A percentile compares a stretch with the other conserved stretches of the same genome.
Evolutionary conservation across 108 stramenopile genomes (phyloP).

Genomic region (Schizochytrium sp.): DNA sequence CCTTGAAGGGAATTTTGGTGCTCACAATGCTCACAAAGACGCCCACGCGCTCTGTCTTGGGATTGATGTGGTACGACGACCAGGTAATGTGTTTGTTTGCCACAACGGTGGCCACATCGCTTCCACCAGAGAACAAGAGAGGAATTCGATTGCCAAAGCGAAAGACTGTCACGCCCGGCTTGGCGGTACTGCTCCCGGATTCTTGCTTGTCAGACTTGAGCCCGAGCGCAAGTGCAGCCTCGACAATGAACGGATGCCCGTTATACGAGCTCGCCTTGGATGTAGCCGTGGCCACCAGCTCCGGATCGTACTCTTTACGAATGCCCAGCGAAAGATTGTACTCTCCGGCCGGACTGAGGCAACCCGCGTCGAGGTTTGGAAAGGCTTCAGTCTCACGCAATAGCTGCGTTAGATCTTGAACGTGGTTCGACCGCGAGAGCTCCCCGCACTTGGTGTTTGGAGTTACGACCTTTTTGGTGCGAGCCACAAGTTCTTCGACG

Average conservation of each 20-base stretch:
- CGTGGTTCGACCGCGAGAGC: slow-evolving; percentile 57
- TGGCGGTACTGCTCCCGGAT: background rate
- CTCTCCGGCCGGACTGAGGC: slow-evolving; percentile 83
- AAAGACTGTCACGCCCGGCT: slow-evolving; percentile 81
- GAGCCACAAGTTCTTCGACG: slow-evolving; percentile 19
- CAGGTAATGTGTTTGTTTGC: slow-evolving; percentile 71
- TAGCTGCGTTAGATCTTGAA: slow-evolving; percentile 60
- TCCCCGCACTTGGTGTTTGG: slow-evolving; percentile 18
- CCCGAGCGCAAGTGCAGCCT: slow-evolving; percentile 88
- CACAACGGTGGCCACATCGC: slow-evolving; percentile 81
- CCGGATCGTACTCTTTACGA: slow-evolving; percentile 78
- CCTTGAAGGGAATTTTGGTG: slow-evolving; percentile 95
- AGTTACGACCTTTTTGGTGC: slow-evolving; percentile 45
- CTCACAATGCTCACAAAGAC: slow-evolving; percentile 88
- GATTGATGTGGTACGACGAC: slow-evolving; percentile 85
- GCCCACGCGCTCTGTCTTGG: slow-evolving; percentile 78
- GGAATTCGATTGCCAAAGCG: slow-evolving; percentile 97
- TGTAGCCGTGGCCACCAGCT: slow-evolving; percentile 66
- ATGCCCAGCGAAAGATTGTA: slow-evolving; percentile 94
- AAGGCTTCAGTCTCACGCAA: slow-evolving; percentile 62
- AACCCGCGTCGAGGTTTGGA: slow-evolving; percentile 77
- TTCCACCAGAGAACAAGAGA: slow-evolving; percentile 84
- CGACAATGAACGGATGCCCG: slow-evolving; percentile 91
- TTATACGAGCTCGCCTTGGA: slow-evolving; percentile 68
- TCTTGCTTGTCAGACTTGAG: slow-evolving; percentile 55